Evolutionary conservation across 2,329 filamentous ascomycete genomes (phyloP).

Genomic region (Phialophora verrucosa): DNA sequence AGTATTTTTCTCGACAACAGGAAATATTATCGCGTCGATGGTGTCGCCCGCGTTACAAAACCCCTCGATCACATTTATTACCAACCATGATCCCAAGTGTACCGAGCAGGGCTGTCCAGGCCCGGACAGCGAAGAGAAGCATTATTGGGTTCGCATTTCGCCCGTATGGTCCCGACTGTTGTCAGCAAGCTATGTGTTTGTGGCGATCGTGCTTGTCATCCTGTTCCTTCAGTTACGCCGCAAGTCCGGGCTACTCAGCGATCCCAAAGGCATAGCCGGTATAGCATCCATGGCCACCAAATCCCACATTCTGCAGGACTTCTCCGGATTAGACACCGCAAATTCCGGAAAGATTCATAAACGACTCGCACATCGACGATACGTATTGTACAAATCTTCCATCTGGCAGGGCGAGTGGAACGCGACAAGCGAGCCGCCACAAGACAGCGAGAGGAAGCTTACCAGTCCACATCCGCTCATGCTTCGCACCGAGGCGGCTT

Average conservation of each 20-base stretch:
- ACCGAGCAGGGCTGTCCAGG: conserved; percentile 29
- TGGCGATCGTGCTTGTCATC: conserved; percentile 50
- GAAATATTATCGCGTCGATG: conserved; percentile 53
- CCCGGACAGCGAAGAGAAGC: conserved; percentile 24
- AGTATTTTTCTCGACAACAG: conserved; percentile 54
- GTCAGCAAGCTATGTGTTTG: conserved; percentile 48
- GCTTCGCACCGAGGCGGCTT: conserved; percentile 48
- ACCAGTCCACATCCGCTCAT: conserved; percentile 53
- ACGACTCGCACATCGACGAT: conserved; percentile 53
- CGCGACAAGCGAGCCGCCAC: conserved; percentile 41
- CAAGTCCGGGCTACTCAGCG: conserved; percentile 55
- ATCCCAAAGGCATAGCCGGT: conserved; percentile 58
- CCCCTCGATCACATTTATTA: conserved; percentile 50
- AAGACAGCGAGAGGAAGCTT: conserved; percentile 41
- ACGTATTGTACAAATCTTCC: conserved; percentile 57
- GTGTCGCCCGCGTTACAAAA: conserved; percentile 55
- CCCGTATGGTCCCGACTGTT: conserved; percentile 54
- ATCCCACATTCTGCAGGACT: conserved; percentile 57
- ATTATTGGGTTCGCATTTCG: conserved; percentile 51
- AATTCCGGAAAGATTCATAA: conserved; percentile 53
- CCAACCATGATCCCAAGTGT: conserved; percentile 43
- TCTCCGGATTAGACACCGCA: conserved; percentile 54
- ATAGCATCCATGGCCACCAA: conserved; percentile 58
- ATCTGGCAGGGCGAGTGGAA: conserved; percentile 59
- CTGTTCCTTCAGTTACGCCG: conserved; percentile 54